These are phyloP conservation scores for Daldinia vernicosa DNA, from an alignment of 495 filamentous ascomycete species.

Conservation along the genomic window DNA sequence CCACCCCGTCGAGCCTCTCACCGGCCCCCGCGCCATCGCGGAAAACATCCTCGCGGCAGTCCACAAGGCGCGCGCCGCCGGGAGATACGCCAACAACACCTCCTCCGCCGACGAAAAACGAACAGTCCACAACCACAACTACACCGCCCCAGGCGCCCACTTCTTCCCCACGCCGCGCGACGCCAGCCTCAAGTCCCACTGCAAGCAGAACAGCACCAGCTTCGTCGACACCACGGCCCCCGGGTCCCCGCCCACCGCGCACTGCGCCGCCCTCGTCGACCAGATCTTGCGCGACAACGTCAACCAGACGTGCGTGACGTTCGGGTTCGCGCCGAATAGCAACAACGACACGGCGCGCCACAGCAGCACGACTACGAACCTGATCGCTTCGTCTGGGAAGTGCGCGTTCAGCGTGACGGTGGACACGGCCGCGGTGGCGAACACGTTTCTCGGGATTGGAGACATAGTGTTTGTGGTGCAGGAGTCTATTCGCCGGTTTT, in stretches of 20 bases:
- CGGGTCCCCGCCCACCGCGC: neutral
- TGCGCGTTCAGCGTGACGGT: conserved; percentile 10
- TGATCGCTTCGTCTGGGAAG: neutral
- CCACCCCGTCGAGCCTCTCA: neutral
- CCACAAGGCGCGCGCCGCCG: neutral
- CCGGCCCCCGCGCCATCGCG: neutral
- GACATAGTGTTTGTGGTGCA: neutral
- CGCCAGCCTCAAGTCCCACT: neutral
- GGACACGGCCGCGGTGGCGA: neutral
- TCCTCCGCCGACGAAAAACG: neutral
- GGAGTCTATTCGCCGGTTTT: neutral
- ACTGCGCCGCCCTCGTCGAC: conserved; percentile 13
- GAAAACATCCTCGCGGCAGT: neutral
- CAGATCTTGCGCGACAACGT: neutral
- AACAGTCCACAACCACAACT: neutral
- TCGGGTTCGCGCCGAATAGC: neutral
- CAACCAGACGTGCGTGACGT: neutral
- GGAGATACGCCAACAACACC: neutral
- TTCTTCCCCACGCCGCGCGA: neutral
- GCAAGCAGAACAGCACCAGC: neutral
- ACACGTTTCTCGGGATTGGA: neutral
- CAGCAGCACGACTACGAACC: neutral
- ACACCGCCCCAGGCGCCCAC: neutral
- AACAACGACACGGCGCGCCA: neutral
- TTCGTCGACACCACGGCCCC: conserved; percentile 3